Evolutionary conservation across 805 yeast species (phyloP), one percentile per base, ranked within the genome.

Genomic region (Candida boidinii): DNA sequence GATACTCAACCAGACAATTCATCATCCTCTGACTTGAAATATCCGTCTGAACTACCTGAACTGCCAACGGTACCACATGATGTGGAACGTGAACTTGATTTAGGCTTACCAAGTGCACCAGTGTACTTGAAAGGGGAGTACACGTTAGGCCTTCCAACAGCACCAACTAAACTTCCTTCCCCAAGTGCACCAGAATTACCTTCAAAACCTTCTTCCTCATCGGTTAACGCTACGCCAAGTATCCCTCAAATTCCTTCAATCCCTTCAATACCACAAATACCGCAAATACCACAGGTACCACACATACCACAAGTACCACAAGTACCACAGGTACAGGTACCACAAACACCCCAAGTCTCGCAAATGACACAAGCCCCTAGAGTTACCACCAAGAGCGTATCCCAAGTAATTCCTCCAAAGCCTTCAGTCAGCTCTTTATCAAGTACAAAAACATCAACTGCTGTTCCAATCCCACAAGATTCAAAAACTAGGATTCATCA

Each of bases 161-260:
- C 25, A 9, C 34, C 34, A 9, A 28, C 14, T n/a, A n/a, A n/a
- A n/a, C n/a, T n/a, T 7, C 9, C 30, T 8, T n/a, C 16, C 31
- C 58, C 58, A 4, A 36, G 38, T 7, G 41, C 56, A 2, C 58
- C 58, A 3, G 56, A 49, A 6, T 33, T 53, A 13, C 27, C 27
- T 13, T 21, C 23, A 16, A 25, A 25, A 14, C 4, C 13, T 11
- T 12, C 16, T 21, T 18, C 15, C 17, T 19, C 9, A 24, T 10
- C 17, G 7, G 53, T 54, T 23, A 52, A 46, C 25, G 58, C 56
- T 3, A 54, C 48, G 23, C 47, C 46, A n/a, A 54, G 51, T 31
- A 39, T 30, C 8, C 36, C 49, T 7, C 57, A 56, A 1, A 33
- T 53, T 15, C 60, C 59, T 3, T 26, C 37, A 9, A 45, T 53